phyloP scores from a whole-genome alignment of 306 rosid species.

The Gleditsia sinensis region DNA sequence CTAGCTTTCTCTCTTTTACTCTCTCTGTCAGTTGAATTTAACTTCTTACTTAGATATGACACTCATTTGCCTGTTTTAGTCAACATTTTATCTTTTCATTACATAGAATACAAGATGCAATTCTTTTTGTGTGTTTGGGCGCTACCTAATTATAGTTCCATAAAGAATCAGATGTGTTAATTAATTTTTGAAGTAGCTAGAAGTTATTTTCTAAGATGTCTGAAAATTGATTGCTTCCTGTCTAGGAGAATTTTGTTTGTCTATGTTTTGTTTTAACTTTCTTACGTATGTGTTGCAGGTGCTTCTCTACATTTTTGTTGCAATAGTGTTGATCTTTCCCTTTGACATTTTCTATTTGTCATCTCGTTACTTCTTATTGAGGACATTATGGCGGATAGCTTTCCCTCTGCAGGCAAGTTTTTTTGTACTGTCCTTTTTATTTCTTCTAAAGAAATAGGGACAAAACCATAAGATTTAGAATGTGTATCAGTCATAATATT shows the following conservation, averaged over 20 bases:
- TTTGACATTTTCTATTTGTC: constrained; percentile 94
- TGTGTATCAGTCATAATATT: too few species aligned
- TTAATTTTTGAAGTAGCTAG: constrained; percentile 10
- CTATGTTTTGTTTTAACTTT: constrained; percentile 38
- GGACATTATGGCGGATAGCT: constrained; percentile 86
- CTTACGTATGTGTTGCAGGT: constrained; percentile 64
- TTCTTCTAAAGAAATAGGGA: neutral
- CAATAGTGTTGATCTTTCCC: constrained; percentile 83
- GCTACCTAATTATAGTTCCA: constrained; percentile 10
- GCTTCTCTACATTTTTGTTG: constrained; percentile 81
- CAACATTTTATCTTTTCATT: constrained; percentile 14
- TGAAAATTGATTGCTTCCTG: constrained; percentile 26
- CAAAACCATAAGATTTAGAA: too few species aligned
- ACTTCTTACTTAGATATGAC: constrained; percentile 16
- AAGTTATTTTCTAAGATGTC: constrained; percentile 8
- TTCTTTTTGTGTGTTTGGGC: neutral
- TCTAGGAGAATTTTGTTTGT: constrained; percentile 17
- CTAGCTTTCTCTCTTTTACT: constrained; percentile 24
- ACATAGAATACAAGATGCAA: neutral
- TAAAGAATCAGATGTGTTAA: constrained; percentile 26
- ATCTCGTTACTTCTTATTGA: constrained; percentile 82
- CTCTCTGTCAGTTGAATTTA: constrained; percentile 21
- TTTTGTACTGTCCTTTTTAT: neutral
- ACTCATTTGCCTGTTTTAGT: constrained; percentile 12
- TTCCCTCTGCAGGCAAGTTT: constrained; percentile 92